phyloP scores from a whole-genome alignment of 306 rosid genomes.

The Castanea mollissima region DNA sequence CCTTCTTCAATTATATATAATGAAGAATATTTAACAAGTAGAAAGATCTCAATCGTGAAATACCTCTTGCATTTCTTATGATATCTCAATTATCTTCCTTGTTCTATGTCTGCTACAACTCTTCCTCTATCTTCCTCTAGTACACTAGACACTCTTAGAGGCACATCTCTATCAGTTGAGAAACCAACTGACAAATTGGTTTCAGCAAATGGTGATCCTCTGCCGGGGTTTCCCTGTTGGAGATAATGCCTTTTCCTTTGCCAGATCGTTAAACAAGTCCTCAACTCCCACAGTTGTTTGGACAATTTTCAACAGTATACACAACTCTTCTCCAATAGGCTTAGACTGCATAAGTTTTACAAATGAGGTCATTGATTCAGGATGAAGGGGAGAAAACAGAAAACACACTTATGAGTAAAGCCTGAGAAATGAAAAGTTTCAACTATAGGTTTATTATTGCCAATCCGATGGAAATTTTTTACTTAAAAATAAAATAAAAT shows the following conservation, averaged over 20 bases:
- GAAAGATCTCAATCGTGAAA: not conserved
- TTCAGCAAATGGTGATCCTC: conserved; percentile 45
- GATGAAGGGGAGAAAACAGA: no score
- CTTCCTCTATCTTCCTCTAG: not conserved
- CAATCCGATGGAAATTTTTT: no score
- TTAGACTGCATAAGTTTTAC: no score
- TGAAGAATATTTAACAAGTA: no score
- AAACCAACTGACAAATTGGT: conserved; percentile 25
- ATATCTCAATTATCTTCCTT: conserved; percentile 4
- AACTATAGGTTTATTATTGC: no score
- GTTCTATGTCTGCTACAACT: conserved; percentile 12
- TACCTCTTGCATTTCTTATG: conserved; percentile 11
- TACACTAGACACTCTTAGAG: conserved; percentile 22
- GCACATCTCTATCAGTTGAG: conserved; percentile 43
- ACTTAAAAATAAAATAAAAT: no score
- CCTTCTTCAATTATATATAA: no score
- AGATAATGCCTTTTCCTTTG: conserved; percentile 53
- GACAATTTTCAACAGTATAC: no score
- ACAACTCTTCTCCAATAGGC: no score
- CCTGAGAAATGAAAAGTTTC: no score
- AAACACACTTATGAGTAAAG: no score
- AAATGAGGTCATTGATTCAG: no score
- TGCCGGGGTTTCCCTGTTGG: conserved; percentile 45
- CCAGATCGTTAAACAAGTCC: conserved; percentile 40
- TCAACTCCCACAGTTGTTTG: not conserved